Evolutionary conservation across 2,329 filamentous ascomycete genomes (phyloP).

Genomic region (Aspergillus sp.): DNA sequence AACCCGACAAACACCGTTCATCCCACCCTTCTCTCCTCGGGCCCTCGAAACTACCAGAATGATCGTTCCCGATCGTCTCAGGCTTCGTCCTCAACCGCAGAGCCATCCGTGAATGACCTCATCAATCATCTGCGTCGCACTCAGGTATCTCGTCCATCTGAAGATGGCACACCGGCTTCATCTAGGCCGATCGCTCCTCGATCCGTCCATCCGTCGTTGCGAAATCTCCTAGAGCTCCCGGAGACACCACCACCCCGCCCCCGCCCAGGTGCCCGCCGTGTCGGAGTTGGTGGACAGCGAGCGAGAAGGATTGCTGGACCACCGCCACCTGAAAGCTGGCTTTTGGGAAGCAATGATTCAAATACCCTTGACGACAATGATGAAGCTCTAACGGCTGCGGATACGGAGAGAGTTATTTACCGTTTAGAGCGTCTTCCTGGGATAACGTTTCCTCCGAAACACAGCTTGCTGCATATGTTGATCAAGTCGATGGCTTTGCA

Average conservation of each 20-base stretch:
- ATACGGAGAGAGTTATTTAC: slow-evolving; percentile 19
- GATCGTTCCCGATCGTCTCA: slow-evolving; percentile 16
- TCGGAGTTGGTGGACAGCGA: slow-evolving; percentile 27
- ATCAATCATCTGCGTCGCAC: slow-evolving; percentile 43
- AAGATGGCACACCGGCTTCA: slow-evolving; percentile 11
- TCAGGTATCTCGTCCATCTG: slow-evolving; percentile 22
- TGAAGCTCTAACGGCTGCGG: slow-evolving; percentile 6
- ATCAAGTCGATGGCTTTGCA: slow-evolving; percentile 52
- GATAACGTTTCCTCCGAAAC: slow-evolving; percentile 26
- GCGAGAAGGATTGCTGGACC: slow-evolving; percentile 39
- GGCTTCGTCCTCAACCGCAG: slow-evolving; percentile 13
- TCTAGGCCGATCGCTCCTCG: slow-evolving; percentile 20
- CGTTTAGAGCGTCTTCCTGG: slow-evolving; percentile 38
- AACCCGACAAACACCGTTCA: slow-evolving; percentile 40
- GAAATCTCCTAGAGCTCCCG: slow-evolving; percentile 41
- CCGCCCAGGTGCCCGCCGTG: slow-evolving; percentile 26
- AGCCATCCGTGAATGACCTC: slow-evolving; percentile 43
- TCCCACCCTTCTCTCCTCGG: slow-evolving; percentile 31
- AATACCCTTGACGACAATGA: slow-evolving; percentile 4
- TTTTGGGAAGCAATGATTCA: slow-evolving; percentile 17
- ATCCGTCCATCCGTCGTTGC: slow-evolving; percentile 42
- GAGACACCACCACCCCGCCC: slow-evolving; percentile 39
- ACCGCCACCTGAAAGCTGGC: slow-evolving; percentile 43
- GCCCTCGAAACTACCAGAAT: slow-evolving; percentile 19
- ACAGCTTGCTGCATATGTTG: slow-evolving; percentile 47